Conservation (phyloP, 2,329 filamentous ascomycete genomes). For the Emergomyces orientalis region DNA sequence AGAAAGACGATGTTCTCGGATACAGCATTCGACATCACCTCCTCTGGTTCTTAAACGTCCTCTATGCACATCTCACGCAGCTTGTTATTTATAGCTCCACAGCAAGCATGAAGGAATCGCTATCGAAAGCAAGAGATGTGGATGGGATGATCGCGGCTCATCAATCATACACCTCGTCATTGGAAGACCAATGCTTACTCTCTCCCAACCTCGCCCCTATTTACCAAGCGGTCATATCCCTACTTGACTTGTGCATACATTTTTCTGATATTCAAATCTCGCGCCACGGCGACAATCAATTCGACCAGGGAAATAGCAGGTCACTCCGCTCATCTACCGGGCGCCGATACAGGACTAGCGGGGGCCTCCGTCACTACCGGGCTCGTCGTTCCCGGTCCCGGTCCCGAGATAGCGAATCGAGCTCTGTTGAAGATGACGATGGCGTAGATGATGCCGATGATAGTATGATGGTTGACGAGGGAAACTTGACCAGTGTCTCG, state of each 20-base stretch:
- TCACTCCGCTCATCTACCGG: constrained; percentile 13
- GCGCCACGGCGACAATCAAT: constrained; percentile 31
- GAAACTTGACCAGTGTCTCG: constrained; percentile 33
- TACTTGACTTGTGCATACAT: constrained; percentile 64
- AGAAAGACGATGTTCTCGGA: constrained; percentile 29
- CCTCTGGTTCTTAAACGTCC: constrained; percentile 65
- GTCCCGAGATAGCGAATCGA: constrained; percentile 11
- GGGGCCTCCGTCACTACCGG: constrained; percentile 9
- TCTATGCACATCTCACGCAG: constrained; percentile 68
- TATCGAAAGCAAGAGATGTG: constrained; percentile 59
- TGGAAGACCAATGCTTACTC: constrained; percentile 62
- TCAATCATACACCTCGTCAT: constrained; percentile 49
- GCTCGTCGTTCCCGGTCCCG: constrained; percentile 10
- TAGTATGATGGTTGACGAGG: constrained; percentile 29
- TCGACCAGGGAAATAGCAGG: constrained; percentile 26
- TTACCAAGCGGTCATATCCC: constrained; percentile 59
- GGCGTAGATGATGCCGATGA: constrained; percentile 24
- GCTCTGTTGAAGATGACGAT: constrained; percentile 20
- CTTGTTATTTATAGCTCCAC: constrained; percentile 59
- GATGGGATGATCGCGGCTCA: constrained; percentile 73
- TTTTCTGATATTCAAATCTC: constrained; percentile 53
- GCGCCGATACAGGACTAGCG: constrained; percentile 7
- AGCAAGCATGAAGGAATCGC: constrained; percentile 45
- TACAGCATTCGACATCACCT: constrained; percentile 55
- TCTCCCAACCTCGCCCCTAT: constrained; percentile 61